phyloP scores from a whole-genome alignment of 129 eudicot genomes.

The Centella asiatica region DNA sequence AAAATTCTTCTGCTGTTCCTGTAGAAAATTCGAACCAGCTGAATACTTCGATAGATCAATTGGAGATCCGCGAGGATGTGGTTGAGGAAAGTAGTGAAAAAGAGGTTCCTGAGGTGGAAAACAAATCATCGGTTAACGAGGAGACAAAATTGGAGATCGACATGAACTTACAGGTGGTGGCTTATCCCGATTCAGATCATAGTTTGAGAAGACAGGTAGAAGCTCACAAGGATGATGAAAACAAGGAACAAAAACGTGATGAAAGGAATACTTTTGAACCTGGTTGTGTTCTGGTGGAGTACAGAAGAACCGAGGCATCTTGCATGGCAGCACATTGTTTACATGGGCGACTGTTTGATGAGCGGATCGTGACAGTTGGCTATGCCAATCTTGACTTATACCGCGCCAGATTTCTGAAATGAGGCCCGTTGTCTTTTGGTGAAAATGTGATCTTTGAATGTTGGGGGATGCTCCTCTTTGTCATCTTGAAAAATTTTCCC shows the following conservation, averaged over 20 bases:
- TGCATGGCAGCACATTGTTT: conserved; percentile 87
- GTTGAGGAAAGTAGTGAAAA: conserved; percentile 1
- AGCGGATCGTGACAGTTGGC: conserved; percentile 53
- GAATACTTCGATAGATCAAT: conserved; percentile 10
- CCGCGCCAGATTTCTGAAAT: conserved; percentile 38
- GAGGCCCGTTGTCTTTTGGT: no score
- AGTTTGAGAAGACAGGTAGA: conserved; percentile 2
- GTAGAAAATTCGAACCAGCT: conserved; percentile 6
- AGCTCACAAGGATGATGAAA: conserved; percentile 10
- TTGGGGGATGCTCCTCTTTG: no score
- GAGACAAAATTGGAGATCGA: conserved; percentile 16
- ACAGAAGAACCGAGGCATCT: conserved; percentile 71
- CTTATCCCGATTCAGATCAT: conserved; percentile 7
- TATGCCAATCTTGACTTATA: conserved; percentile 51
- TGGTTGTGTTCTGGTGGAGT: conserved; percentile 85
- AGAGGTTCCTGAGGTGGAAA: conserved; percentile 16
- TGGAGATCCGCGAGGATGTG: conserved; percentile 16
- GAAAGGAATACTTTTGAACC: conserved; percentile 33
- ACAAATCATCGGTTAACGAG: conserved; percentile 5
- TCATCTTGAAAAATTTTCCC: no score
- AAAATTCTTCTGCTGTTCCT: conserved; percentile 5
- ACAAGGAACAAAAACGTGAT: conserved; percentile 4
- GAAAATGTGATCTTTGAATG: no score
- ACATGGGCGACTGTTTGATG: conserved; percentile 79
- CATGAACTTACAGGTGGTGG: background rate